Conservation (phyloP, 2,329 filamentous ascomycete species). For the Fusarium sp. region DNA sequence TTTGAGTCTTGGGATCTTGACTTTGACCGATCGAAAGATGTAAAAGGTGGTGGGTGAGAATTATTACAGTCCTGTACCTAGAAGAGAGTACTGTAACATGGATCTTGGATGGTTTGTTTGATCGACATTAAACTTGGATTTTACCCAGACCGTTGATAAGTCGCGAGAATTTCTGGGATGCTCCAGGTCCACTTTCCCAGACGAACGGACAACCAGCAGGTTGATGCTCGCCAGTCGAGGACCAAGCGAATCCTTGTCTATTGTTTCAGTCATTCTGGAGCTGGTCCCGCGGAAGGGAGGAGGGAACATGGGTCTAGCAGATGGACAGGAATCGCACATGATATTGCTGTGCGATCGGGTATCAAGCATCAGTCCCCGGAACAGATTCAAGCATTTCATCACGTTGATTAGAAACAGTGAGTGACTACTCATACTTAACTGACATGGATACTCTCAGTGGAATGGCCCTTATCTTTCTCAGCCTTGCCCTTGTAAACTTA, state of each 20-base stretch:
- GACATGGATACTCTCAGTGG: neutral
- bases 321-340: neutral
- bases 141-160: constrained; percentile 6
- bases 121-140: constrained; percentile 23
- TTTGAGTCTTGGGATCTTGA: constrained; percentile 11
- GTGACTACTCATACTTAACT: neutral
- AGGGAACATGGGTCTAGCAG: constrained; percentile 25
- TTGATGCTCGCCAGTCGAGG: constrained; percentile 2
- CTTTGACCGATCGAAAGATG: constrained; percentile 8
- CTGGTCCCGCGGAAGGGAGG: constrained; percentile 26
- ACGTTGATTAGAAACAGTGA: constrained; percentile 1
- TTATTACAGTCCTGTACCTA: neutral
- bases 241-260: constrained; percentile 21
- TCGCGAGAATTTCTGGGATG: constrained; percentile 15
- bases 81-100: neutral
- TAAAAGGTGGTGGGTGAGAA: constrained; percentile 34
- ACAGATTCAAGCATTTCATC: neutral
- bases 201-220: constrained; percentile 2
- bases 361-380: constrained; percentile 1
- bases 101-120: constrained; percentile 20
- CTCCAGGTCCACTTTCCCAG: constrained; percentile 31
- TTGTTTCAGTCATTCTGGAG: constrained; percentile 37
- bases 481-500: constrained; percentile 15
- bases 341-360: constrained; percentile 10
- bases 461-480: constrained; percentile 25